Percentiles rank a stretch among this genome's conserved stretches.
Conservation (phyloP, 805 yeast genomes). For the Yarrowia hollandica region DNA sequence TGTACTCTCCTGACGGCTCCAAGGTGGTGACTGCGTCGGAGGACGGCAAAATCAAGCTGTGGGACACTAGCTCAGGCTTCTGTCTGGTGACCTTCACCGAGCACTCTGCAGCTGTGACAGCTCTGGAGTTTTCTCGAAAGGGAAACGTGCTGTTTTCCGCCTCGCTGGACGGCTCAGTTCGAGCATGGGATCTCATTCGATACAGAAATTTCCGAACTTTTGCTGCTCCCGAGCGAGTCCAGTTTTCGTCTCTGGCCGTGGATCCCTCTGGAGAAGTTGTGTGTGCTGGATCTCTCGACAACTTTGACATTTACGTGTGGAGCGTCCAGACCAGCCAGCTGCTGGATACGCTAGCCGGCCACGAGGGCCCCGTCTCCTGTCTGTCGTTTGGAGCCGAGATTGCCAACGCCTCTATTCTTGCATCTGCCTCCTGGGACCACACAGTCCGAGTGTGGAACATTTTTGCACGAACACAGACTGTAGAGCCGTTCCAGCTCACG, state of each 20-base stretch:
- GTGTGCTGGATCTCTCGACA: conserved; percentile 89
- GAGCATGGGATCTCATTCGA: conserved; percentile 95
- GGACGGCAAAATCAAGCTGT: conserved; percentile 93
- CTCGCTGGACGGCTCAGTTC: conserved; percentile 92
- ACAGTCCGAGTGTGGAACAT: conserved; percentile 92
- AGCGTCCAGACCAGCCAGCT: conserved; percentile 94
- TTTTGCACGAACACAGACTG: conserved; percentile 80
- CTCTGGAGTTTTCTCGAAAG: conserved; percentile 78
- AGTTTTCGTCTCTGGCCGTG: conserved; percentile 84
- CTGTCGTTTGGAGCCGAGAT: conserved; percentile 81
- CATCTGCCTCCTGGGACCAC: conserved; percentile 95
- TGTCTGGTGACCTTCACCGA: conserved; percentile 90
- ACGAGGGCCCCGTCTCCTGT: conserved; percentile 91
- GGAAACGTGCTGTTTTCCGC: conserved; percentile 92
- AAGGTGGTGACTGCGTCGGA: conserved; percentile 91
- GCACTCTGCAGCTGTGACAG: conserved; percentile 86
- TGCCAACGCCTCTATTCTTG: conserved; percentile 55
- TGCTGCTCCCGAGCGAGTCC: conserved; percentile 85
- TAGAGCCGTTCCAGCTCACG: conserved; percentile 84
- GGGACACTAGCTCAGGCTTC: conserved; percentile 94
- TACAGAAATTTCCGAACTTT: conserved; percentile 93
- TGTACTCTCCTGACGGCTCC: conserved; percentile 94
- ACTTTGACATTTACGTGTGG: conserved; percentile 92
- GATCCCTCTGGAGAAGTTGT: conserved; percentile 97
- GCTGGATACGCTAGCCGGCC: conserved; percentile 85